Conservation (phyloP, 2,329 filamentous ascomycete species). For the Cadophora gregata region DNA sequence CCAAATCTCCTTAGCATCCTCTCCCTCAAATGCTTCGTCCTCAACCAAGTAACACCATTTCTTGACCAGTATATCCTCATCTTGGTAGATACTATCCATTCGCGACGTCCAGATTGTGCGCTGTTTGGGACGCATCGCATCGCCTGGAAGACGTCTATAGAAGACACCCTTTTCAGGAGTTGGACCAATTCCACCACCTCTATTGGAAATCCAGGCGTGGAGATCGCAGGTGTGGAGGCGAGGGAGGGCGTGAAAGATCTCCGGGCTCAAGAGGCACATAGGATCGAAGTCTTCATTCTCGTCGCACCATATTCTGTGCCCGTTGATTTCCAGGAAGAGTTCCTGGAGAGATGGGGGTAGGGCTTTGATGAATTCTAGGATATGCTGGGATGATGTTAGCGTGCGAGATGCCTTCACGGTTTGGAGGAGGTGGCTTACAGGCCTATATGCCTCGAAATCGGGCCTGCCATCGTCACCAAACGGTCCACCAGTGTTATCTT, state of each 20-base stretch:
- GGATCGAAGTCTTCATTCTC: constrained; percentile 29
- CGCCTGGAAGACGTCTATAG: constrained; percentile 22
- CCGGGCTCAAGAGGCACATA: constrained; percentile 15
- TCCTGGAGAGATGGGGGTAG: constrained; percentile 27
- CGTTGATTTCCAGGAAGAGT: constrained; percentile 27
- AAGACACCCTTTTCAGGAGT: constrained; percentile 26
- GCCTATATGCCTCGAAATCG: constrained; percentile 11
- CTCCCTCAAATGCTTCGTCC: constrained; percentile 18
- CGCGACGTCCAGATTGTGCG: constrained; percentile 22
- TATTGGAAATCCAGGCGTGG: constrained; percentile 27
- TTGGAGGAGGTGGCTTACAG: constrained; percentile 4
- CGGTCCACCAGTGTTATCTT: constrained; percentile 3
- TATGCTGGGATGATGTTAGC: constrained; percentile 13
- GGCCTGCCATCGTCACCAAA: constrained; percentile 20
- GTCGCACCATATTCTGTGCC: constrained; percentile 10
- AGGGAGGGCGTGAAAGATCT: constrained; percentile 22
- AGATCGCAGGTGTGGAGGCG: constrained; percentile 29
- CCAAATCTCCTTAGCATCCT: constrained; percentile 27
- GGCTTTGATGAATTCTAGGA: constrained; percentile 22
- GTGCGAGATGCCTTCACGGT: neutral
- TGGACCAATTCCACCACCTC: constrained; percentile 10
- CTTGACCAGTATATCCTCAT: neutral
- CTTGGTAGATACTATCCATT: constrained; percentile 25
- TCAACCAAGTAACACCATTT: neutral
- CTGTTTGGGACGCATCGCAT: neutral